Base-by-base conservation (phyloP, 208 protist species). In the Porcisia hertigi region DNA sequence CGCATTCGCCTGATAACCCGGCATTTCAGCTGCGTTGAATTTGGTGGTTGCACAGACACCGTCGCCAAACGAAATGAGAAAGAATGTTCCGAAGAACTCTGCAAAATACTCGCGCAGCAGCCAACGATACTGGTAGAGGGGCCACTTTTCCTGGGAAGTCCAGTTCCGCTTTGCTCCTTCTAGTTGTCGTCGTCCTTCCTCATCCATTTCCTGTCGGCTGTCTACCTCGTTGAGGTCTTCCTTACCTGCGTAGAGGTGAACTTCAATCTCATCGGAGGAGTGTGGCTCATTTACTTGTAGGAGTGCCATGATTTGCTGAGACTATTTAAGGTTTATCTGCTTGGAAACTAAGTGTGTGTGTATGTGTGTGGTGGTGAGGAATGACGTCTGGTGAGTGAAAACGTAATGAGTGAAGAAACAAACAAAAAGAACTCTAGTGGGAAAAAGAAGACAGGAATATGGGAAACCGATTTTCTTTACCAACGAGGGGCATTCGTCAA, bases 51-150 rank as follows among this genome's bases (percentile, higher is more conserved):
- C 82, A 16, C 60, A 54, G 49, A 86, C 82, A 49, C 85, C 82
- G 71, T 78, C 63, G 63, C 87, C 87, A 41, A 89, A 82, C n/a
- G 83, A 79, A 49, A 91, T 45, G 23, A 91, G 73, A 36, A 91
- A 73, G 53, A 88, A 83, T 30, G 82, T 88, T 53, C 87, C 87
- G 25, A 86, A 80, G 66, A 87, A 89, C 82, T 89, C 84, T n/a
- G 77, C 75, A 49, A 89, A 67, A 73, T 89, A 88, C 76, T 89
- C 87, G 47, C 85, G 84, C 58, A 80, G 62, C 52, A 23, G 47
- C 64, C 78, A 71, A 9, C 87, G 85, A 25, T 79, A 77, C 20
- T 57, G 41, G 54, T 82, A 79, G 16, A 86, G 66, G 23, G 86
- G 81, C 83, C 86, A 90, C 3, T 41, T 64, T 25, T 72, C 63